phyloP scores from a whole-genome alignment of 441 rosid species.

The Aleurites moluccanus region DNA sequence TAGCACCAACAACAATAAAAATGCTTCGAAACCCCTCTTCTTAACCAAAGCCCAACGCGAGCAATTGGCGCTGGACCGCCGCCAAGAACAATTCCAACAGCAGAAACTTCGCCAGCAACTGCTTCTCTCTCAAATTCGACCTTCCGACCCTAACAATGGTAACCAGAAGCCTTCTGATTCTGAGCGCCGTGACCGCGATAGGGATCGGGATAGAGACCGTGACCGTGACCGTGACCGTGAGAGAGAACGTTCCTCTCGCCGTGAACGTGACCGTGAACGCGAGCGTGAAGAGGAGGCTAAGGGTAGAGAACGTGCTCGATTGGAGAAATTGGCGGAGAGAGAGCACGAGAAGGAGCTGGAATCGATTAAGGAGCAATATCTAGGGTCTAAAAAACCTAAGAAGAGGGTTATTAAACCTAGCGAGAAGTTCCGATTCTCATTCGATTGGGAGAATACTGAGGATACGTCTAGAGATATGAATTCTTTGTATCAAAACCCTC shows the following conservation, averaged over 20 bases:
- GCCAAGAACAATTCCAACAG: constrained; percentile 57
- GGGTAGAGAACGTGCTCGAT: constrained; percentile 59
- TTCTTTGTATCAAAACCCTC: constrained; percentile 76
- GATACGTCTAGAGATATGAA: constrained; percentile 91
- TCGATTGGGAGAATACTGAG: constrained; percentile 94
- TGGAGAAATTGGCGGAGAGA: constrained; percentile 71
- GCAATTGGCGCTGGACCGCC: constrained; percentile 78
- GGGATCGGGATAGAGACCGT: constrained; percentile 32
- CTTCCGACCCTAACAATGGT: constrained; percentile 17
- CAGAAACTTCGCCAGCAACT: constrained; percentile 57
- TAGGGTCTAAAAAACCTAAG: constrained; percentile 89
- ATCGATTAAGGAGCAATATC: constrained; percentile 77
- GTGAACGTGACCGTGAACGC: constrained; percentile 44
- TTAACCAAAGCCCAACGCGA: constrained; percentile 80
- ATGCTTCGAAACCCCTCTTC: constrained; percentile 59
- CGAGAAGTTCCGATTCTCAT: constrained; percentile 91
- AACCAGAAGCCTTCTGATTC: constrained; percentile 17
- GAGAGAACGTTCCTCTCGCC: neutral
- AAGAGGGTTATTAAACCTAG: constrained; percentile 93
- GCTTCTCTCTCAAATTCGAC: constrained; percentile 24
- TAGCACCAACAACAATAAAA: constrained; percentile 21
- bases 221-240: constrained; percentile 46
- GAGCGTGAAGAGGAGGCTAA: constrained; percentile 69
- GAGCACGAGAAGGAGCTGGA: constrained; percentile 83
- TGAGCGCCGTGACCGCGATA: constrained; percentile 31